phyloP scores from a whole-genome alignment of 768 basidiomycete species.

The Porpolomopsis calyptriformis region DNA sequence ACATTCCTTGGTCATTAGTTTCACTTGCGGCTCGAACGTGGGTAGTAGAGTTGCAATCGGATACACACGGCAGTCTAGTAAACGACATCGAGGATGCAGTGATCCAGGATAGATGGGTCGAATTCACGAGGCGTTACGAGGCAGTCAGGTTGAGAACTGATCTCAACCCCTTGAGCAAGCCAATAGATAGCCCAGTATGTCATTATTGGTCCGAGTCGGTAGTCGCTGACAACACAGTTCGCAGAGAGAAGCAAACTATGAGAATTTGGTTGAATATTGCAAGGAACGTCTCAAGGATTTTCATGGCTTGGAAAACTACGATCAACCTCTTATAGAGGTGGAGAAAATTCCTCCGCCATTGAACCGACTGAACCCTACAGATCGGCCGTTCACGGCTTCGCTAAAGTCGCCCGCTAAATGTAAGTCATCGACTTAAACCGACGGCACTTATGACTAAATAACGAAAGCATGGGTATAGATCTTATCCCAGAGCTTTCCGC shows the following conservation, averaged over 20 bases:
- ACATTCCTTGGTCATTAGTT: slow-evolving; percentile 58
- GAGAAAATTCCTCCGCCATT: slow-evolving; percentile 35
- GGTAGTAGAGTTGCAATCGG: slow-evolving; percentile 36
- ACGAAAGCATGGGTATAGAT: slow-evolving; percentile 31
- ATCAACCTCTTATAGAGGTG: slow-evolving; percentile 69
- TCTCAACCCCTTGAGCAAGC: slow-evolving; percentile 63
- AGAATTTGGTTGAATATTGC: slow-evolving; percentile 57
- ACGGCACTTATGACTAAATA: too few species aligned
- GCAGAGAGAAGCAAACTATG: slow-evolving; percentile 53
- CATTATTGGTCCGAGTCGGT: neutral
- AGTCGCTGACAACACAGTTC: neutral
- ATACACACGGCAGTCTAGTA: slow-evolving; percentile 26
- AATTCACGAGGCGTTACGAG: slow-evolving; percentile 64
- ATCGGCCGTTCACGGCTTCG: slow-evolving; percentile 28
- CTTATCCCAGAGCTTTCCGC: slow-evolving; percentile 77
- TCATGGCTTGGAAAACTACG: slow-evolving; percentile 45
- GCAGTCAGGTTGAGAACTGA: slow-evolving; percentile 48
- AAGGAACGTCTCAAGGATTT: slow-evolving; percentile 52
- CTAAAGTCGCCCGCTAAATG: slow-evolving; percentile 46
- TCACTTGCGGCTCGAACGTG: slow-evolving; percentile 41
- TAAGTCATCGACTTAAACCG: slow-evolving; percentile 25
- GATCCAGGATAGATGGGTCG: slow-evolving; percentile 67
- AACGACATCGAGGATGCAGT: slow-evolving; percentile 50
- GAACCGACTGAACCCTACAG: slow-evolving; percentile 52
- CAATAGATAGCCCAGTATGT: slow-evolving; percentile 53